A percentile compares a stretch with the other conserved stretches of the same genome.
Conservation (phyloP, 257 asterid genomes). For the Solanum virginianum region DNA sequence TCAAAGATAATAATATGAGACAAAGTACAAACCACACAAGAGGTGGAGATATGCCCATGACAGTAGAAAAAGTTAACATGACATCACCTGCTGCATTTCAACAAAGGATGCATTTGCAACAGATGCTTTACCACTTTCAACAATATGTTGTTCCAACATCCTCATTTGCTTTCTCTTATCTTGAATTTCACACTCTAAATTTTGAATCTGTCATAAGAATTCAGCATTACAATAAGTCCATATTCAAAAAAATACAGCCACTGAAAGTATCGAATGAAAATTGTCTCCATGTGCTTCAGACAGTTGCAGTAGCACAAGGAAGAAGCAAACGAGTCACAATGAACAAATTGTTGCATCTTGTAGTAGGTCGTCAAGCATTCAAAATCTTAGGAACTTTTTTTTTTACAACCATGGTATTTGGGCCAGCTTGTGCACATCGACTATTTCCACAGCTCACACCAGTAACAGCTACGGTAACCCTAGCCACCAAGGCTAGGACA, state of each 20-base stretch:
- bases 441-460: background rate
- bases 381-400: background rate
- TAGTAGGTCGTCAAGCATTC: background rate
- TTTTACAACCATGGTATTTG: background rate
- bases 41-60: background rate
- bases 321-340: background rate
- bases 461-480: background rate
- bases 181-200: conserved; percentile 77
- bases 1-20: background rate
- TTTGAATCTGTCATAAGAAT: conserved; percentile 47
- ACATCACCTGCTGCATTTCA: conserved; percentile 85
- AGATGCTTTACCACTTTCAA: conserved; percentile 81
- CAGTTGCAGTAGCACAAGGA: background rate
- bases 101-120: conserved; percentile 66
- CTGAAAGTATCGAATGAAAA: background rate
- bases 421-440: background rate
- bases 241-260: background rate
- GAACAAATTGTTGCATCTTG: background rate
- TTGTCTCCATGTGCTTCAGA: background rate
- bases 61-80: background rate
- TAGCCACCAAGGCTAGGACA: background rate
- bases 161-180: conserved; percentile 80
- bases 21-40: background rate
- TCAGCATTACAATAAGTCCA: background rate
- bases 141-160: conserved; percentile 68